phyloP scores from a whole-genome alignment of 371 early-diverging fungal species.

The Mucor saturninus region DNA sequence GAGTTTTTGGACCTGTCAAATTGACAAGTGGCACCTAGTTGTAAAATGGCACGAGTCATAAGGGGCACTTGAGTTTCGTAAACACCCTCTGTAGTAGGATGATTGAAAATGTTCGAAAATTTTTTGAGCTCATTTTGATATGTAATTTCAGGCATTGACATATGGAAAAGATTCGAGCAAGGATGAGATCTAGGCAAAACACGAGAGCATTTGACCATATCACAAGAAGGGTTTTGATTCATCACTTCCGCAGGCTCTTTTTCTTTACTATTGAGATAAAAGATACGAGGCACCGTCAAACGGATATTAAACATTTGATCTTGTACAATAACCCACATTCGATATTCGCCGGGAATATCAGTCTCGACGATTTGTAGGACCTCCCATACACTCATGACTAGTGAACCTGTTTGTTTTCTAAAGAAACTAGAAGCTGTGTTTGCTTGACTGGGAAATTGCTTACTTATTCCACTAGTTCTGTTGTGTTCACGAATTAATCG shows the following conservation, averaged over 20 bases:
- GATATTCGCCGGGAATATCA: conserved; percentile 83
- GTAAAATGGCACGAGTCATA: conserved; percentile 78
- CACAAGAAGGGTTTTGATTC: conserved; percentile 28
- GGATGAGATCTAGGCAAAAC: conserved; percentile 74
- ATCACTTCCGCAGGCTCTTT: conserved; percentile 46
- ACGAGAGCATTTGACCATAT: conserved; percentile 41
- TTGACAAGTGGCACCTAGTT: conserved; percentile 66
- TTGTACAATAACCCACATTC: conserved; percentile 82
- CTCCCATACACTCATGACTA: conserved; percentile 74
- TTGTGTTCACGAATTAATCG: conserved; percentile 55
- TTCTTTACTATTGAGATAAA: conserved; percentile 84
- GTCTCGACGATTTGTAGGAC: conserved; percentile 85
- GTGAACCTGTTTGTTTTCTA: conserved; percentile 60
- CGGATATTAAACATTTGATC: conserved; percentile 71
- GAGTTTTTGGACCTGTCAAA: conserved; percentile 30
- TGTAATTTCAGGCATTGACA: conserved; percentile 78
- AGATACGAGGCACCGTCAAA: conserved; percentile 80
- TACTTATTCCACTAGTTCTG: conserved; percentile 31
- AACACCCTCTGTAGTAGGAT: conserved; percentile 89
- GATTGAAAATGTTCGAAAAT: conserved; percentile 80
- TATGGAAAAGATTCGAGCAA: conserved; percentile 73
- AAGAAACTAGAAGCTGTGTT: conserved; percentile 50
- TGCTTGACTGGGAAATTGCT: conserved; percentile 6
- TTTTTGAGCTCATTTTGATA: conserved; percentile 74
- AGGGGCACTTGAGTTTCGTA: conserved; percentile 91